Evolutionary conservation across 805 yeast genomes (phyloP).

Genomic region (Pichia insulana): DNA sequence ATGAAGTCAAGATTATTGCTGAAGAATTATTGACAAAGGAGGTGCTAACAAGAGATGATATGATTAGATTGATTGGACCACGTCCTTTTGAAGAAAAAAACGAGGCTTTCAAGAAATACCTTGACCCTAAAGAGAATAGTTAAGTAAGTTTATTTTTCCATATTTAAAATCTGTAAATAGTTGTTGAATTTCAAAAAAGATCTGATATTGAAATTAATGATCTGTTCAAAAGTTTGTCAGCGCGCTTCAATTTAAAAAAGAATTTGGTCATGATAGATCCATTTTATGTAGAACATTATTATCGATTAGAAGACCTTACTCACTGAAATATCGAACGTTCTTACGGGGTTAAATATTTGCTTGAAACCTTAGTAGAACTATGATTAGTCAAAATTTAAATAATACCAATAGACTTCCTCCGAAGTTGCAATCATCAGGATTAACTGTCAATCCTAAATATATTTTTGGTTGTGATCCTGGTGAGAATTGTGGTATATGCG

Average conservation of each 20-base stretch:
- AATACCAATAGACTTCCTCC: too few relatives aligned
- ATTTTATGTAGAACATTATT: too few relatives aligned
- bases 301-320: too few relatives aligned
- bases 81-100: constrained; percentile 87
- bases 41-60: constrained; percentile 87
- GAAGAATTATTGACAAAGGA: constrained; percentile 80
- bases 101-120: constrained; percentile 80
- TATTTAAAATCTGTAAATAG: not conserved
- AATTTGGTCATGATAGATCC: too few relatives aligned
- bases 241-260: too few relatives aligned
- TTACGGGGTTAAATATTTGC: too few relatives aligned
- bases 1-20: constrained; percentile 78
- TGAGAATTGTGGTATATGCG: constrained; percentile 2
- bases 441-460: not conserved
- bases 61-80: constrained; percentile 81
- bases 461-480: constrained; percentile 1
- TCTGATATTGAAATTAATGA: too few relatives aligned
- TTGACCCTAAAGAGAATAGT: constrained; percentile 16
- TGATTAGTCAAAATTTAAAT: too few relatives aligned
- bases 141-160: not conserved
- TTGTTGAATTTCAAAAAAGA: not conserved
- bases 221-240: too few relatives aligned
- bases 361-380: too few relatives aligned
- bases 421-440: not conserved
- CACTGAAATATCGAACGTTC: too few relatives aligned